A percentile compares a stretch with the other conserved stretches of the same genome.
Evolutionary conservation across 352 stramenopile genomes (phyloP).

Genomic region (Phytophthora multivora): DNA sequence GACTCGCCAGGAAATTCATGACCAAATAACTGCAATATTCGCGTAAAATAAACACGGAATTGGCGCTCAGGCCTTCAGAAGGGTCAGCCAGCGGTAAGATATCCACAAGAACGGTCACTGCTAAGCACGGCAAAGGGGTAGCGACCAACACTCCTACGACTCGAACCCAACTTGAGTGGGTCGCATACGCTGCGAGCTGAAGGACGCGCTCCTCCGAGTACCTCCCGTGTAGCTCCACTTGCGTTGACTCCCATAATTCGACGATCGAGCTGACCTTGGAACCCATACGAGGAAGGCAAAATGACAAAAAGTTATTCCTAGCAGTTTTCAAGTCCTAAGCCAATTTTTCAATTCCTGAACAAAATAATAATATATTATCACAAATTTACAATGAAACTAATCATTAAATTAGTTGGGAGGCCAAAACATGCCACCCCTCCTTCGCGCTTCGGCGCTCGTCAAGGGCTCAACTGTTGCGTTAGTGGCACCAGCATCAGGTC

Average conservation of each 20-base stretch:
- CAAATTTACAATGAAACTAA: too few species aligned
- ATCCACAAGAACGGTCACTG: constrained; percentile 28
- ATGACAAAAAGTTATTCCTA: too few species aligned
- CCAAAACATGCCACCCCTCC: not conserved
- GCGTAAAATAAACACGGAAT: constrained; percentile 25
- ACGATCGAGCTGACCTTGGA: too few species aligned
- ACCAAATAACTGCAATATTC: constrained; percentile 24
- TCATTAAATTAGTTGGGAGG: too few species aligned
- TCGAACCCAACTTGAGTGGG: constrained; percentile 7
- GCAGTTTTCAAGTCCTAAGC: too few species aligned
- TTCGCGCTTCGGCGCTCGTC: constrained; percentile 31
- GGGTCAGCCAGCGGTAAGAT: constrained; percentile 19
- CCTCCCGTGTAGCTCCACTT: constrained; percentile 32
- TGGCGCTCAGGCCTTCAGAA: constrained; percentile 11
- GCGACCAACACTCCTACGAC: constrained; percentile 13
- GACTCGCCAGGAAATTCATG: constrained; percentile 15
- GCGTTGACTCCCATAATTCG: constrained; percentile 17
- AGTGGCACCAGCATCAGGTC: constrained; percentile 49
- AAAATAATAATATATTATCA: too few species aligned
- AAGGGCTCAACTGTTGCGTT: constrained; percentile 56
- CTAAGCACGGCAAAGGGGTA: constrained; percentile 25
- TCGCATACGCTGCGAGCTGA: constrained; percentile 14
- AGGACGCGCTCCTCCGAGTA: constrained; percentile 18
- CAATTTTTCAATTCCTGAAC: too few species aligned
- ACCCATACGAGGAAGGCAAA: too few species aligned